phyloP scores from a whole-genome alignment of 768 basidiomycete species.

The Termitomyces sp. region DNA sequence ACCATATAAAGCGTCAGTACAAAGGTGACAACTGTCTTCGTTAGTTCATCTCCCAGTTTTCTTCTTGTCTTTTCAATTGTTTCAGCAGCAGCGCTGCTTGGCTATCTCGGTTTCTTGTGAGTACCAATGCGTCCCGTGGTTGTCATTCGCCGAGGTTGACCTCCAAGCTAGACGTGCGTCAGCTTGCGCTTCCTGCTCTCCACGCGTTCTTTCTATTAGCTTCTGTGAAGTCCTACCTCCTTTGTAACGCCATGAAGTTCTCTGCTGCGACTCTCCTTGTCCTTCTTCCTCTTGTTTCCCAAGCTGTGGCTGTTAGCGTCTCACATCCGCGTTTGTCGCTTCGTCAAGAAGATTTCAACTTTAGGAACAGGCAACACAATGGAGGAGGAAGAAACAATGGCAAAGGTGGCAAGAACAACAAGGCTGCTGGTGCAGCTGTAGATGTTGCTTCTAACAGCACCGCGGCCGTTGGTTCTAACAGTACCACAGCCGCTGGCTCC shows the following conservation, averaged over 20 bases:
- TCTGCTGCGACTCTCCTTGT: conserved; percentile 32
- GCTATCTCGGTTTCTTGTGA: conserved; percentile 21
- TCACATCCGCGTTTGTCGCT: conserved; percentile 21
- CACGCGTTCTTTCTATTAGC: conserved; percentile 33
- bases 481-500: conserved; percentile 2
- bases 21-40: conserved; percentile 8
- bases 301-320: conserved; percentile 22
- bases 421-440: too few species aligned
- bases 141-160: neutral
- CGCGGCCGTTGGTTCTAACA: conserved; percentile 4
- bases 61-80: conserved; percentile 20
- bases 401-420: neutral
- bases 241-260: conserved; percentile 44
- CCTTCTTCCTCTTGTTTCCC: conserved; percentile 33
- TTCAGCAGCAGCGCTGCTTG: conserved; percentile 54
- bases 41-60: conserved; percentile 15
- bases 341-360: conserved; percentile 18
- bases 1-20: conserved; percentile 8
- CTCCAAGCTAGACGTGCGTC: conserved; percentile 15
- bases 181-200: conserved; percentile 22
- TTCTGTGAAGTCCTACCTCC: conserved; percentile 42
- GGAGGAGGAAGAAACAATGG: conserved; percentile 1
- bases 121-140: neutral
- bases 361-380: conserved; percentile 12
- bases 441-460: conserved; percentile 3